These are phyloP conservation scores for Metarhizium humberi DNA, from an alignment of 2,329 filamentous ascomycete species.

Conservation along the genomic window DNA sequence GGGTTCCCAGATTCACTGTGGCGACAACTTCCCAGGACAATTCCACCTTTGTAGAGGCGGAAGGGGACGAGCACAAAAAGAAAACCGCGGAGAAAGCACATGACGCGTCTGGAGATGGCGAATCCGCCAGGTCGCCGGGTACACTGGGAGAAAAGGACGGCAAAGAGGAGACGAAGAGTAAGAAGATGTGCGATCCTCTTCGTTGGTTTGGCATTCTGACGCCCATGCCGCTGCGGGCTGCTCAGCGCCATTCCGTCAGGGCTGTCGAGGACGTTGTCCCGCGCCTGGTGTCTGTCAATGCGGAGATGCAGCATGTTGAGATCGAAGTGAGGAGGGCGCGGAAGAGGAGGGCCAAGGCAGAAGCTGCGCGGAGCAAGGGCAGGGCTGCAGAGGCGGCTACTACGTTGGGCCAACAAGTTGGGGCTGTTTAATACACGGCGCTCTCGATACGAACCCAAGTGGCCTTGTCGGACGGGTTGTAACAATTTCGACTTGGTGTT, in stretches of 20 bases:
- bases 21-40: not conserved
- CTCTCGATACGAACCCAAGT: no score
- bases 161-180: no score
- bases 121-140: not conserved
- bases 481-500: not conserved
- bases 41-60: not conserved
- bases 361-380: conserved; percentile 20
- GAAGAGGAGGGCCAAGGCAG: conserved; percentile 43
- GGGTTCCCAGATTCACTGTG: conserved; percentile 13
- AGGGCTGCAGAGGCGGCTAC: not conserved
- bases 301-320: conserved; percentile 56
- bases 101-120: not conserved
- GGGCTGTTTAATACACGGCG: not conserved
- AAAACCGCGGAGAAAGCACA: not conserved
- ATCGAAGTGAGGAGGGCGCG: conserved; percentile 55
- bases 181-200: conserved; percentile 32
- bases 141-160: not conserved
- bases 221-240: conserved; percentile 41
- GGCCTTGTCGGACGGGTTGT: not conserved
- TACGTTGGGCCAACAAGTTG: not conserved
- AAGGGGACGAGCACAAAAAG: not conserved
- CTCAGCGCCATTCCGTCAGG: conserved; percentile 49
- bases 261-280: conserved; percentile 50
- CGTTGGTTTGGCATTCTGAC: conserved; percentile 48
- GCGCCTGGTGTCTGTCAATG: conserved; percentile 44